Evolutionary conservation across 2,329 filamentous ascomycete genomes (phyloP).

Genomic region (Fusarium agapanthi): DNA sequence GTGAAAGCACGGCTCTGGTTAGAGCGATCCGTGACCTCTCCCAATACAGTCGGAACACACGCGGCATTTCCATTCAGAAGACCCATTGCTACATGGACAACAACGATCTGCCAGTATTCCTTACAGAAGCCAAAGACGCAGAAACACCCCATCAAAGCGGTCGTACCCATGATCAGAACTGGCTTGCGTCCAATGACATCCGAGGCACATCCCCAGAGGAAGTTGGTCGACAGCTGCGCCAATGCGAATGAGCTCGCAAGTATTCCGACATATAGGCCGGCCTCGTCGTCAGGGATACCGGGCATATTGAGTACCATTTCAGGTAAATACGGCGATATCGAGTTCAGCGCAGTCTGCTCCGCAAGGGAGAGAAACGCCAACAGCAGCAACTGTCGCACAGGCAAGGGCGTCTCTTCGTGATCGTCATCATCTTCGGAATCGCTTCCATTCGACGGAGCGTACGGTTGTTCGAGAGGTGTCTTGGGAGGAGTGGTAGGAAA

Average conservation of each 20-base stretch:
- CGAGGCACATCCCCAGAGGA: constrained; percentile 64
- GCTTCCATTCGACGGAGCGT: constrained; percentile 36
- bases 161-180: constrained; percentile 78
- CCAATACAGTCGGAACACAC: constrained; percentile 90
- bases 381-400: constrained; percentile 81
- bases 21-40: constrained; percentile 92
- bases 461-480: constrained; percentile 64
- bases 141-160: constrained; percentile 85
- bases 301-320: constrained; percentile 90
- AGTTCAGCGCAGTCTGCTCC: constrained; percentile 97
- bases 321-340: constrained; percentile 93
- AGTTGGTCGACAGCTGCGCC: constrained; percentile 91
- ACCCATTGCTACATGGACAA: constrained; percentile 91
- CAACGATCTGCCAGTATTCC: constrained; percentile 82
- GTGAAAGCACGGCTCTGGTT: constrained; percentile 95
- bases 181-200: constrained; percentile 80
- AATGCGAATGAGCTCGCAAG: constrained; percentile 92
- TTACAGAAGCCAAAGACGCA: constrained; percentile 86
- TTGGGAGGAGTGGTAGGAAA: constrained; percentile 80
- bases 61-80: constrained; percentile 94
- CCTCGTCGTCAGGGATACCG: constrained; percentile 74
- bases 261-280: constrained; percentile 88
- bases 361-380: constrained; percentile 88
- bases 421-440: constrained; percentile 46
- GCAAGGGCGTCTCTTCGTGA: constrained; percentile 76